Evolutionary conservation across 352 stramenopile genomes (phyloP), one percentile per base, ranked within the genome.

Genomic region (Globisporangium cylindrosporum): DNA sequence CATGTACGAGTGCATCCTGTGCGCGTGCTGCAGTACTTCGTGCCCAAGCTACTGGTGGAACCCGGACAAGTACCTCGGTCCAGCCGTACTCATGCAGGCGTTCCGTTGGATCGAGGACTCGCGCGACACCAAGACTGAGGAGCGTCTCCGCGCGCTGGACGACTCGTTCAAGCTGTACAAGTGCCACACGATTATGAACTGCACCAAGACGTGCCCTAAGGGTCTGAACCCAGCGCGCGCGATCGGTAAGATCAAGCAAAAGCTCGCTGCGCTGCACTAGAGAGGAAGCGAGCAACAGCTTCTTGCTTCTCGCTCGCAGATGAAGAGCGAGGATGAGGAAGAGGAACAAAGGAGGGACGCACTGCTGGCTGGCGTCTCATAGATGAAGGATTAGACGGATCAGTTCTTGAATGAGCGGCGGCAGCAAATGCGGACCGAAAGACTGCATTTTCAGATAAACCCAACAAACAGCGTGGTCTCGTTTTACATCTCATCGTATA

Each of bases 151-250:
- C 66, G 81, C 91, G 46, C 76, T 99, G 22, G 97, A 99, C 78
- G 98, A 99, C 84, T 93, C 97, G 66, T 99, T 99, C 85, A 99
- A 99, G 82, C 80, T 99, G 55, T 99, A 99, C 84, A 95, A 98
- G 76, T 99, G 97, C 89, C 97, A 99, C 86, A 99, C 97, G 56
- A 99, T 99, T 81, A 99, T 99, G 98, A 99, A 99, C 89, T 99
- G 98, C 90, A 98, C 95, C 71, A 98, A 98, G 77, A 98, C 98
- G 64, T 99, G 98, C 88, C 98, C 98, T 18, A 99, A 99, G 90
- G 96, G 99, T 67, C 92, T 99, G 69, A 99, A 99, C 88, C 98
- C 98, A 9, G 98, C 97, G 55, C 95, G 98, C 74, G 98, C 98
- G 53, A 99, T 99, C 78, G 97, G 91, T 57, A 93, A 99, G 75